Base-by-base conservation (phyloP, 306 rosid species). In the Aeschynomene evenia region DNA sequence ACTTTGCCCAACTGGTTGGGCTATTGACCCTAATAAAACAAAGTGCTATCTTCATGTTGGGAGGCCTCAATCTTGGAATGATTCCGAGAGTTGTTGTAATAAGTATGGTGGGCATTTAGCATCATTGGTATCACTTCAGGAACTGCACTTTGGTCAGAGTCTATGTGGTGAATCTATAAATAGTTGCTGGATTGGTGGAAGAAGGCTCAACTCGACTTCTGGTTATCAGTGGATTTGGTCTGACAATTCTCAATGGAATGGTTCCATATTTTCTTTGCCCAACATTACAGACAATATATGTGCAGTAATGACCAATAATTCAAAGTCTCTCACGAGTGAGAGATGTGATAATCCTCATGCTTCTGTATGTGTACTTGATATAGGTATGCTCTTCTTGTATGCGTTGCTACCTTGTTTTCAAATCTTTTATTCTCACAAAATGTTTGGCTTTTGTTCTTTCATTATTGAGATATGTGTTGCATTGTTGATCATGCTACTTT, bases 151-250 rank as follows among this genome's bases (percentile, higher is more conserved):
- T 82, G 89, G 82, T 69, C 85, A 62, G 73, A 81, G 71, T 69
- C 70, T 90, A 29, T 94, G 95, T 79, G 71, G 70, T 31, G 73
- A 74, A 42, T 66, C 48, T 48, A 57, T 52, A 16, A 65, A 75
- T 58, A 84, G 88, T 66, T 94, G 97, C 80, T 94, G 98, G 98
- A 78, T 90, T 81, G 96, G 97, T 61, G 98, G 97, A 64, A 79
- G 87, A 72, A 81, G 66, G 18, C 43, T 63, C 48, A 88, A 87
- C 79, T 76, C 88, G 59, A 81, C 86, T 21, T 23, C 55, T 33
- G 77, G 87, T 75, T 53, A 73, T 76, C 79, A 59, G 74, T 94
- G 98, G 98, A 72, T 48, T 33, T 88, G 96, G 98, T 88, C 96
- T 5, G 97, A 90, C 66, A 87, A 81, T 79, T 85, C 92, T 22